A percentile compares a stretch with the other conserved stretches of the same genome.
Conservation (phyloP, 2,329 filamentous ascomycete species). For the Trichophyton mentagrophytes region DNA sequence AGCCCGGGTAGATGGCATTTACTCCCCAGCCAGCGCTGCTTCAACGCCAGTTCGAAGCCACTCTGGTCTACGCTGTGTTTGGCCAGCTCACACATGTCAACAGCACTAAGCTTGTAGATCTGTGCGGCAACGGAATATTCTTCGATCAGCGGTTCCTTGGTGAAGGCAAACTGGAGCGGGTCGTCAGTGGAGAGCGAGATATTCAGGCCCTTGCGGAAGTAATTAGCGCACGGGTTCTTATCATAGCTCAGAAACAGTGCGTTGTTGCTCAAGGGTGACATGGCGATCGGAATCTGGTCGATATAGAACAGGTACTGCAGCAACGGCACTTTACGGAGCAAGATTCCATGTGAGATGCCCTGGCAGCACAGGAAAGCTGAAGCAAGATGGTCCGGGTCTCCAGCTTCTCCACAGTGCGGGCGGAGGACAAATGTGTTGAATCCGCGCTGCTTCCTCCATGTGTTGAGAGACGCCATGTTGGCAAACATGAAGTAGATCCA, state of each 20-base stretch:
- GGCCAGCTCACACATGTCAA: slow-evolving; percentile 96
- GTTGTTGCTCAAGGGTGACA: slow-evolving; percentile 98
- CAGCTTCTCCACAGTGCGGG: slow-evolving; percentile 92
- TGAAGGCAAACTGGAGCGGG: slow-evolving; percentile 94
- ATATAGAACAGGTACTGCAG: slow-evolving; percentile 96
- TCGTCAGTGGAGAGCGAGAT: slow-evolving; percentile 95
- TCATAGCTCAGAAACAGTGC: slow-evolving; percentile 93
- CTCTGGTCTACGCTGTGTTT: slow-evolving; percentile 93
- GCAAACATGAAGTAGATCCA: slow-evolving; percentile 98
- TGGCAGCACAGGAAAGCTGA: slow-evolving; percentile 85
- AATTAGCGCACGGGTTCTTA: slow-evolving; percentile 87
- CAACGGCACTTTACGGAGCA: slow-evolving; percentile 85
- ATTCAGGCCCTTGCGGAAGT: slow-evolving; percentile 89
- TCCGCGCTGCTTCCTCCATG: slow-evolving; percentile 76
- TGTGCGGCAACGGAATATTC: slow-evolving; percentile 96
- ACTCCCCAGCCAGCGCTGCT: slow-evolving; percentile 79
- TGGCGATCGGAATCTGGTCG: slow-evolving; percentile 94
- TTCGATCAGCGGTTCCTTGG: slow-evolving; percentile 93
- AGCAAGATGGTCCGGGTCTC: slow-evolving; percentile 90
- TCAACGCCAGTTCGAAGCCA: slow-evolving; percentile 79
- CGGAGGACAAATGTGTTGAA: slow-evolving; percentile 93
- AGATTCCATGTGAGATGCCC: slow-evolving; percentile 88
- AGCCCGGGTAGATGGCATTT: slow-evolving; percentile 68
- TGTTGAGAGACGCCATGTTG: slow-evolving; percentile 85
- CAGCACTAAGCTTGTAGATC: slow-evolving; percentile 92